These are phyloP conservation scores for Lasiosphaeriaceae sp. DNA, from an alignment of 495 filamentous ascomycete species.

Conservation along the genomic window DNA sequence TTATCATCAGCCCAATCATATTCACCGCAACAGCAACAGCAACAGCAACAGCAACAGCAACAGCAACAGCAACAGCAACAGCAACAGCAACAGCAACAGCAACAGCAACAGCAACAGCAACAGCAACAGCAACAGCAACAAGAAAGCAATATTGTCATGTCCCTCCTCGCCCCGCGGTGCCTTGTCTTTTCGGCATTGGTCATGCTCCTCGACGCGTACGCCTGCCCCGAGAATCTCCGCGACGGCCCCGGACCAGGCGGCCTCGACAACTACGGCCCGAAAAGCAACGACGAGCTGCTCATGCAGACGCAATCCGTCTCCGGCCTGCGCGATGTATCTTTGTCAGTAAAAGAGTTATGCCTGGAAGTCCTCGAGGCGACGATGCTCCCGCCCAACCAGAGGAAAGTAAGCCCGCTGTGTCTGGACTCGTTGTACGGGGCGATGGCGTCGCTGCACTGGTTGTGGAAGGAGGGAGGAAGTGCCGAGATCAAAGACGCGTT, in stretches of 20 bases:
- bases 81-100: background rate
- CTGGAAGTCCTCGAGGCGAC: conserved; percentile 18
- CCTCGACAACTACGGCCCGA: background rate
- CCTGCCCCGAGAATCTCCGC: conserved; percentile 23
- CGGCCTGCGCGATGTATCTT: conserved; percentile 9
- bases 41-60: too few relatives aligned
- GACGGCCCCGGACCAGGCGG: conserved; percentile 12
- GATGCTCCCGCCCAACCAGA: conserved; percentile 12
- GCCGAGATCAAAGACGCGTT: conserved; percentile 4
- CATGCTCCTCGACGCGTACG: conserved; percentile 21
- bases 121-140: too few relatives aligned
- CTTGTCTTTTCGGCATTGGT: conserved; percentile 18
- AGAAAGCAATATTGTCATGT: conserved; percentile 2
- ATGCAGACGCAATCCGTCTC: conserved; percentile 15
- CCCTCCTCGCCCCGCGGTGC: conserved; percentile 8
- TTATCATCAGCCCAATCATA: background rate
- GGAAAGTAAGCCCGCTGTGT: conserved; percentile 14
- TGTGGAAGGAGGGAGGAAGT: conserved; percentile 25
- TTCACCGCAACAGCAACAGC: too few relatives aligned
- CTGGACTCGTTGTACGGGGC: conserved; percentile 22
- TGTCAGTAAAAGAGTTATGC: conserved; percentile 10
- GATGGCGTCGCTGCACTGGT: conserved; percentile 22
- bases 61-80: background rate
- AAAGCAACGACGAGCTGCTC: conserved; percentile 7
- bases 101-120: background rate